Evolutionary conservation across 345 rosid genomes (phyloP).

Genomic region (Cardamine occulta): DNA sequence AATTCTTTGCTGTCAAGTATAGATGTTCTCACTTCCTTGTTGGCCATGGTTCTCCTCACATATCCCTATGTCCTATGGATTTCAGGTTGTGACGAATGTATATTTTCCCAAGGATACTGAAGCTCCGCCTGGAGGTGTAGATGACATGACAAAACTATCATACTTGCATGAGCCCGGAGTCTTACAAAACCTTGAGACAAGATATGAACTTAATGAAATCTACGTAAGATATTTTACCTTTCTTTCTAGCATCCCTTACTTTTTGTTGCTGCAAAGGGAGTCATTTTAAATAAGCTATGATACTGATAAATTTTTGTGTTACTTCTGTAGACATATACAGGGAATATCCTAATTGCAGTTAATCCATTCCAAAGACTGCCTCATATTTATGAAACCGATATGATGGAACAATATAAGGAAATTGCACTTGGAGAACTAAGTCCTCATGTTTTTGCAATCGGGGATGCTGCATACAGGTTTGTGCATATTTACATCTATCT

Average conservation of each 20-base stretch:
- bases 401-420: constrained; percentile 96
- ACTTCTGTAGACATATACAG: constrained; percentile 79
- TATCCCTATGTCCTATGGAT: constrained; percentile 11
- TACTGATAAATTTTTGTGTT: constrained; percentile 33
- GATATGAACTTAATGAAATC: constrained; percentile 91
- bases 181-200: constrained; percentile 65
- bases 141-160: constrained; percentile 95
- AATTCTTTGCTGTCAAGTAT: not conserved
- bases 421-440: constrained; percentile 82
- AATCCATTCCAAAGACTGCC: constrained; percentile 96
- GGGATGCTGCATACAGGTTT: constrained; percentile 89
- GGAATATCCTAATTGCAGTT: constrained; percentile 84
- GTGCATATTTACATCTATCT: constrained; percentile 24
- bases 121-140: constrained; percentile 86
- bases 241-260: constrained; percentile 10
- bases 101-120: constrained; percentile 84
- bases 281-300: constrained; percentile 28
- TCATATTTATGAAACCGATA: constrained; percentile 85
- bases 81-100: constrained; percentile 68
- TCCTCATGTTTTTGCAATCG: constrained; percentile 96
- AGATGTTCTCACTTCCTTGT: constrained; percentile 7
- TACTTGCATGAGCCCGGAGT: constrained; percentile 97
- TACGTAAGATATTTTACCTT: constrained; percentile 58
- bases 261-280: constrained; percentile 28
- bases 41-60: constrained; percentile 25